Evolutionary conservation across 2,329 filamentous ascomycete species (phyloP), one percentile per base, ranked within the genome.

Genomic region (Talaromyces sp.): DNA sequence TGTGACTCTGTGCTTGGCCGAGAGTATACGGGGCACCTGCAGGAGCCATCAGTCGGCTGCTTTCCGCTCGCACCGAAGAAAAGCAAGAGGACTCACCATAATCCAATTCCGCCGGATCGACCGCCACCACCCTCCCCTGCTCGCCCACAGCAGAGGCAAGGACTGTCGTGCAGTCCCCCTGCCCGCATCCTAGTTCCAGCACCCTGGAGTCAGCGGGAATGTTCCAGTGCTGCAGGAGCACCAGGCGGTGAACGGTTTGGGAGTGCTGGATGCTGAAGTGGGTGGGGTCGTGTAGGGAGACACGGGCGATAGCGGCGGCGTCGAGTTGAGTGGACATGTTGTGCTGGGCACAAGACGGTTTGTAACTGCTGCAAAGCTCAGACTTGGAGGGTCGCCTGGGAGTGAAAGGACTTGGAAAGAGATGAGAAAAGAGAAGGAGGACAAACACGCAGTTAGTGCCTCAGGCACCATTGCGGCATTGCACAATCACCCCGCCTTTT

Each of bases 111-210:
- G 75, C 81, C 1, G 81, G 82, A 68, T 85, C 82, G 28, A 84
- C 66, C 4, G 80, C 82, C 53, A 77, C 76, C 13, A 84, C 70
- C 48, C 69, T 70, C 0, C 81, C 80, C 0, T 67, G 31, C 11
- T 73, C 64, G 2, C 78, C 77, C 1, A 81, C 75, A 19, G 69
- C 75, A 63, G 75, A 66, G 46, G 82, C 83, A 17, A 85, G 75
- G 2, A 78, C 79, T 10, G 77, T 73, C 1, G 83, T 84, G 63
- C 77, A 80, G 60, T 81, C 81, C 2, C 83, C 83, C 63, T 85
- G 83, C 1, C 83, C 83, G 67, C 83, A 85, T 52, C 82, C 83
- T 37, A 86, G 67, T 65, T 85, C 83, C 1, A 86, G 74, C 6
- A 84, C 66, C 2, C 72, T 75, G 28, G 73, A 71, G 60, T 77